Evolutionary conservation across 768 basidiomycete species (phyloP).

Genomic region (Russula virescens): DNA sequence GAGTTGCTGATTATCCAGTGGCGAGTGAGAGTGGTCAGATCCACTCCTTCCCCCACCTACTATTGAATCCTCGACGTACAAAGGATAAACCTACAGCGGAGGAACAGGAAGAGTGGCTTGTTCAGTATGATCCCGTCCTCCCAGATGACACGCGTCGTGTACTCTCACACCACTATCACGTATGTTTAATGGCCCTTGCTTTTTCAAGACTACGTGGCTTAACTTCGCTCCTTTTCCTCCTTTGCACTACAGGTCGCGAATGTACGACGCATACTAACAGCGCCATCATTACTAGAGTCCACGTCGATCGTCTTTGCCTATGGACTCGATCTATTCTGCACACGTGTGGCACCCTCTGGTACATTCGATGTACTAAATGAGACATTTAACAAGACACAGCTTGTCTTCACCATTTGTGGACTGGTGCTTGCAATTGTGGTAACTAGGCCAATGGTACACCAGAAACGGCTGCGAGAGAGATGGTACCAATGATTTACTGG

Average conservation of each 20-base stretch:
- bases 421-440: slow-evolving; percentile 72
- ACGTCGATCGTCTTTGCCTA: slow-evolving; percentile 84
- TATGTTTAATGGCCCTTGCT: slow-evolving; percentile 28
- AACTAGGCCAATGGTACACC: slow-evolving; percentile 72
- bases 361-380: slow-evolving; percentile 92
- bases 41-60: slow-evolving; percentile 60
- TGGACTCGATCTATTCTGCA: slow-evolving; percentile 87
- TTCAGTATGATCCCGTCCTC: slow-evolving; percentile 78
- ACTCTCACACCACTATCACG: slow-evolving; percentile 53
- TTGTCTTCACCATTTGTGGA: slow-evolving; percentile 74
- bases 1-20: slow-evolving; percentile 41
- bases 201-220: not conserved
- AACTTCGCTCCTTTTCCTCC: not conserved
- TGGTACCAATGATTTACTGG: slow-evolving; percentile 53
- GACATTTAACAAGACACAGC: slow-evolving; percentile 88
- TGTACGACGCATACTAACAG: slow-evolving; percentile 61
- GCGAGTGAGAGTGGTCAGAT: slow-evolving; percentile 72
- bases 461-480: slow-evolving; percentile 58
- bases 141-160: slow-evolving; percentile 58
- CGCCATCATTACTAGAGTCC: slow-evolving; percentile 85
- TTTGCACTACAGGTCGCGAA: slow-evolving; percentile 52
- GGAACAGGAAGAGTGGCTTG: slow-evolving; percentile 80
- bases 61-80: slow-evolving; percentile 82
- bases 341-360: slow-evolving; percentile 76
- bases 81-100: slow-evolving; percentile 64